Percentiles rank a stretch among this genome's conserved stretches.
Evolutionary conservation across 352 stramenopile species (phyloP).

Genomic region (Phytopythium litorale): DNA sequence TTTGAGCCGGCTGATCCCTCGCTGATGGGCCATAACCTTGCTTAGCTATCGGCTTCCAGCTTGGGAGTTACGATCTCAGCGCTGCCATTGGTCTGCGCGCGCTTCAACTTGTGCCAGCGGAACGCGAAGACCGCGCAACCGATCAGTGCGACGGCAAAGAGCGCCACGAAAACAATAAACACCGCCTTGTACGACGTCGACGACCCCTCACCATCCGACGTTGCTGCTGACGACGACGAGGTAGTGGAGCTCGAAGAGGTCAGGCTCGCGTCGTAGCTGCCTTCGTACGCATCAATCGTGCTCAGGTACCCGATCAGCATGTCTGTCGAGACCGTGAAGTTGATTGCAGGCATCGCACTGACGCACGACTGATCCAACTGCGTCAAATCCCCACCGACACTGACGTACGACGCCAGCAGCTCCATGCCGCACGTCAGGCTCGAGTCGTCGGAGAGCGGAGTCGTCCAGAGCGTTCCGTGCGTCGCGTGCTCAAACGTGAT

Average conservation of each 20-base stretch:
- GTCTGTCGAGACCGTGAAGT: slow-evolving; percentile 15
- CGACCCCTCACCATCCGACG: neutral
- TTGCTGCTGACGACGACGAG: slow-evolving; percentile 14
- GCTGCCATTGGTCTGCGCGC: neutral
- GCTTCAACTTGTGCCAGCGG: slow-evolving; percentile 14
- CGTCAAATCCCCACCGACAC: slow-evolving; percentile 22
- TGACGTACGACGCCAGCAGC: slow-evolving; percentile 41
- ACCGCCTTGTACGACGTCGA: slow-evolving; percentile 22
- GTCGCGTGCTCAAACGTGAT: slow-evolving; percentile 43
- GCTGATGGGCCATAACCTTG: too few relatives aligned
- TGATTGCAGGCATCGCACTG: slow-evolving; percentile 23
- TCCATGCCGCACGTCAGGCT: slow-evolving; percentile 40
- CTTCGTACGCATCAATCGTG: slow-evolving; percentile 33
- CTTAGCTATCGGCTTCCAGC: too few relatives aligned
- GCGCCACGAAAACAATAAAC: slow-evolving; percentile 33
- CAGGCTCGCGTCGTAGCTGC: slow-evolving; percentile 22
- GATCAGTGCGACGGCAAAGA: slow-evolving; percentile 26
- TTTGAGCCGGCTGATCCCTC: too few relatives aligned
- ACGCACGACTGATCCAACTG: slow-evolving; percentile 47
- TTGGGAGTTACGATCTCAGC: slow-evolving; percentile 8
- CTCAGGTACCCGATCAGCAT: slow-evolving; percentile 30
- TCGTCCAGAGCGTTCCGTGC: slow-evolving; percentile 33
- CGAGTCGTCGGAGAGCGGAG: slow-evolving; percentile 14
- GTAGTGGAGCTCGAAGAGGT: slow-evolving; percentile 17
- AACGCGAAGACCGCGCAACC: slow-evolving; percentile 22